These are phyloP conservation scores for Gonium pectorale DNA, from an alignment of 139 green algal genomes.

Conservation along the genomic window DNA sequence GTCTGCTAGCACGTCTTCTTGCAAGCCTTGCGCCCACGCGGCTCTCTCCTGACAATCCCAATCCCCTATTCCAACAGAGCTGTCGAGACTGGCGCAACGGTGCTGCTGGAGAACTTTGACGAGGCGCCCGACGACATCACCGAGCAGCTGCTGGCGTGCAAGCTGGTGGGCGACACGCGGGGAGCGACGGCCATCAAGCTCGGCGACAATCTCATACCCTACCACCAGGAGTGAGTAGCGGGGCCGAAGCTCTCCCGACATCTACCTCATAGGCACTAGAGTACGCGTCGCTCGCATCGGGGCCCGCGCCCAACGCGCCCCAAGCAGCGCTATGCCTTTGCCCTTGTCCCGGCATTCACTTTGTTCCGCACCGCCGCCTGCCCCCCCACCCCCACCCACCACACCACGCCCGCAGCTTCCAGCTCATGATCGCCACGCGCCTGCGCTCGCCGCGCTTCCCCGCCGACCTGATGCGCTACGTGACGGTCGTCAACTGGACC, in stretches of 20 bases:
- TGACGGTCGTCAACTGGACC: constrained; percentile 57
- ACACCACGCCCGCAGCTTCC: constrained; percentile 39
- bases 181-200: constrained; percentile 9
- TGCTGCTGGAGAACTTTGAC: constrained; percentile 62
- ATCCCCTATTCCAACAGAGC: too few species aligned
- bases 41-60: too few species aligned
- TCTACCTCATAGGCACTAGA: too few species aligned
- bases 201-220: constrained; percentile 37
- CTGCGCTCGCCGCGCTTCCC: constrained; percentile 45
- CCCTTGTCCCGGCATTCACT: too few species aligned
- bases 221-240: constrained; percentile 39
- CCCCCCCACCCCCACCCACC: neutral
- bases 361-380: too few species aligned
- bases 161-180: constrained; percentile 31
- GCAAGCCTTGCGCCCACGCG: too few species aligned
- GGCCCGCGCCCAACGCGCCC: too few species aligned
- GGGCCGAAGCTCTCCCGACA: too few species aligned
- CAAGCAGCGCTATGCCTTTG: too few species aligned
- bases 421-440: constrained; percentile 50
- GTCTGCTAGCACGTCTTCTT: too few species aligned
- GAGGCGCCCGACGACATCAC: constrained; percentile 63
- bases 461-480: constrained; percentile 44
- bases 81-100: constrained; percentile 54
- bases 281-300: too few species aligned
- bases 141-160: constrained; percentile 44